phyloP scores from a whole-genome alignment of 2,329 filamentous ascomycete genomes.

The Colletotrichum brevisporum region DNA sequence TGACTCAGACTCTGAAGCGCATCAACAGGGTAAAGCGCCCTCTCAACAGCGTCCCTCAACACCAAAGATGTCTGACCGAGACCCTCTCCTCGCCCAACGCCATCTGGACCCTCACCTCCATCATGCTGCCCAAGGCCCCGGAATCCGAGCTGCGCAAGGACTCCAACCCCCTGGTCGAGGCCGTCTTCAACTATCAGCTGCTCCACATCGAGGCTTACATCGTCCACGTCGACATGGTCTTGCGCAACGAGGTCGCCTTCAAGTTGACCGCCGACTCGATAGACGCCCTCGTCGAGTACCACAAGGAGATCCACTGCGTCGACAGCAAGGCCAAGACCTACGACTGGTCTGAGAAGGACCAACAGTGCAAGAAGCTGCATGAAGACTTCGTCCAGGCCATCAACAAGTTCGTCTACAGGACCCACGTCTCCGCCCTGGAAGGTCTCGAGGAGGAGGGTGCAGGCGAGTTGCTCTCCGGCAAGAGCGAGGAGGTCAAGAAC shows the following conservation, averaged over 20 bases:
- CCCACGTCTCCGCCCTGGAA: slow-evolving; percentile 89
- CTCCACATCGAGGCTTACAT: slow-evolving; percentile 97
- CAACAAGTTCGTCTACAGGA: slow-evolving; percentile 97
- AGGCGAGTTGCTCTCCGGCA: slow-evolving; percentile 91
- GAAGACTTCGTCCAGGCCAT: slow-evolving; percentile 96
- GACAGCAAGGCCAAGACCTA: slow-evolving; percentile 91
- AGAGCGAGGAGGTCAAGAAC: slow-evolving; percentile 93
- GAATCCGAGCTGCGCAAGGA: slow-evolving; percentile 88
- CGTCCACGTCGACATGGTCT: slow-evolving; percentile 98
- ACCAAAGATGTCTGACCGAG: slow-evolving; percentile 95
- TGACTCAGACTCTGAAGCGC: slow-evolving; percentile 96
- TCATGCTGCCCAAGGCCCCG: slow-evolving; percentile 93
- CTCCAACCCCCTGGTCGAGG: slow-evolving; percentile 85
- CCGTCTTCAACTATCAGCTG: slow-evolving; percentile 92
- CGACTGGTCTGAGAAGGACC: slow-evolving; percentile 96
- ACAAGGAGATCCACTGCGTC: slow-evolving; percentile 94
- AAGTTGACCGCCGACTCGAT: slow-evolving; percentile 97
- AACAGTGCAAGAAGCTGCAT: slow-evolving; percentile 96
- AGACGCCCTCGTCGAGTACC: slow-evolving; percentile 92
- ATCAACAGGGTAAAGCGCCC: slow-evolving; percentile 97
- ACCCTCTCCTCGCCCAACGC: slow-evolving; percentile 90
- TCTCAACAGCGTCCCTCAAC: slow-evolving; percentile 95
- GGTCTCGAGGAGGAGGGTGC: slow-evolving; percentile 96
- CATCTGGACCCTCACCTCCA: slow-evolving; percentile 93
- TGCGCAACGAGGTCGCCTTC: slow-evolving; percentile 97